Conservation (phyloP, 2,329 filamentous ascomycete species). For the Drechslerella dactyloides region DNA sequence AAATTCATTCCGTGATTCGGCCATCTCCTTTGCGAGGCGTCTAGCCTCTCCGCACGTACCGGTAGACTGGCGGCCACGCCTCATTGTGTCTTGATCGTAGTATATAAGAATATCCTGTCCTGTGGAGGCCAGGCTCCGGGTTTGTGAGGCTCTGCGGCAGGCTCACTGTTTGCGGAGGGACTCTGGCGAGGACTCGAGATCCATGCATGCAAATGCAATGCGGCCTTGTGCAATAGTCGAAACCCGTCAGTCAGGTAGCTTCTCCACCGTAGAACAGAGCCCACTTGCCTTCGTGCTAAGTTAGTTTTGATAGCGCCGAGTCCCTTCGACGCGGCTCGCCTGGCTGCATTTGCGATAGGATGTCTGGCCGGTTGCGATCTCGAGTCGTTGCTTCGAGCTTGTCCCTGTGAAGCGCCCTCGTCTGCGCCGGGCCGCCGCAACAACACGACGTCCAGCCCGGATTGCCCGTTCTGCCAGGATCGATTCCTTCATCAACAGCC, state of each 20-base stretch:
- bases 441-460: no score
- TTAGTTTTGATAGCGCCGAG: not conserved
- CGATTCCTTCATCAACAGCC: no score
- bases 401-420: no score
- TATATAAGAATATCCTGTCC: no score
- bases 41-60: not conserved
- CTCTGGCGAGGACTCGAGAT: not conserved
- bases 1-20: not conserved
- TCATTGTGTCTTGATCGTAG: not conserved
- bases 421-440: no score
- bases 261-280: not conserved
- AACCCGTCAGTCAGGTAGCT: not conserved
- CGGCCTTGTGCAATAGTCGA: slow-evolving; percentile 1
- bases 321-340: not conserved
- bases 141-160: not conserved
- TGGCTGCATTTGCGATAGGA: not conserved
- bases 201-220: not conserved
- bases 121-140: not conserved
- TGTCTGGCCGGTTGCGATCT: no score
- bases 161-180: not conserved
- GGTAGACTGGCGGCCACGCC: not conserved
- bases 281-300: not conserved
- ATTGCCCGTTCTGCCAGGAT: no score
- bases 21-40: not conserved
- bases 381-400: no score